These are phyloP conservation scores for Trichoderma brevicompactum DNA, from an alignment of 2,329 filamentous ascomycete species.

Conservation along the genomic window DNA sequence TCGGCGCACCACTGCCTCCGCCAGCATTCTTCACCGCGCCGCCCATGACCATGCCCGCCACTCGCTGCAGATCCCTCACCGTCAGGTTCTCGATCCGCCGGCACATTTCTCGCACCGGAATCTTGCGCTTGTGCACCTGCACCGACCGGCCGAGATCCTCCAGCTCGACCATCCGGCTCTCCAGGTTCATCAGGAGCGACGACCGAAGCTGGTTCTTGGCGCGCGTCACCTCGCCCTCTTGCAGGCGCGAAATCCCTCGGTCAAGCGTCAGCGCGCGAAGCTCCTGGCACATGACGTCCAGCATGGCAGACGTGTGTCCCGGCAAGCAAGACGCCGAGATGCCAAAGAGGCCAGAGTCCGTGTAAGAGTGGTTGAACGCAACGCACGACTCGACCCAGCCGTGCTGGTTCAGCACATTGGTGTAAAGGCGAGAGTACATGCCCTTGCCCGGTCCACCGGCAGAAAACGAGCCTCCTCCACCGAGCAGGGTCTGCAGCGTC, in stretches of 20 bases:
- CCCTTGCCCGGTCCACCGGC: constrained; percentile 96
- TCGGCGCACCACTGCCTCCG: constrained; percentile 82
- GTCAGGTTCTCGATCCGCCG: constrained; percentile 80
- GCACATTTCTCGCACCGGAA: constrained; percentile 94
- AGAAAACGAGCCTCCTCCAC: constrained; percentile 94
- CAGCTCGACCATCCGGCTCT: constrained; percentile 95
- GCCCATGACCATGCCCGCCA: constrained; percentile 77
- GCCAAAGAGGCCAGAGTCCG: constrained; percentile 92
- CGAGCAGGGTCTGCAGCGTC: constrained; percentile 92
- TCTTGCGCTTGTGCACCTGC: constrained; percentile 92
- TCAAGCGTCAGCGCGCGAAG: constrained; percentile 78
- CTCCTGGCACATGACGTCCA: constrained; percentile 94
- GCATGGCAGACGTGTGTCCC: constrained; percentile 76
- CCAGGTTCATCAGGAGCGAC: constrained; percentile 93
- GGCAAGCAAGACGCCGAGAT: constrained; percentile 88
- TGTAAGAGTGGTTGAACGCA: constrained; percentile 97
- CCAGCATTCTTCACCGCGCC: constrained; percentile 78
- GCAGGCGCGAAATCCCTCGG: constrained; percentile 72
- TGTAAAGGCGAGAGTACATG: constrained; percentile 98
- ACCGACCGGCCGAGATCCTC: constrained; percentile 95
- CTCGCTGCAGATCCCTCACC: constrained; percentile 77
- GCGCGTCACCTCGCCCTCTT: constrained; percentile 77
- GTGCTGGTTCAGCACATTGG: constrained; percentile 95
- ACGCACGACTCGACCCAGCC: constrained; percentile 96
- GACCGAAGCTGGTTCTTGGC: constrained; percentile 97